These are phyloP conservation scores for Graphium sp. DNA, from an alignment of 2,329 filamentous ascomycete genomes.

Conservation along the genomic window DNA sequence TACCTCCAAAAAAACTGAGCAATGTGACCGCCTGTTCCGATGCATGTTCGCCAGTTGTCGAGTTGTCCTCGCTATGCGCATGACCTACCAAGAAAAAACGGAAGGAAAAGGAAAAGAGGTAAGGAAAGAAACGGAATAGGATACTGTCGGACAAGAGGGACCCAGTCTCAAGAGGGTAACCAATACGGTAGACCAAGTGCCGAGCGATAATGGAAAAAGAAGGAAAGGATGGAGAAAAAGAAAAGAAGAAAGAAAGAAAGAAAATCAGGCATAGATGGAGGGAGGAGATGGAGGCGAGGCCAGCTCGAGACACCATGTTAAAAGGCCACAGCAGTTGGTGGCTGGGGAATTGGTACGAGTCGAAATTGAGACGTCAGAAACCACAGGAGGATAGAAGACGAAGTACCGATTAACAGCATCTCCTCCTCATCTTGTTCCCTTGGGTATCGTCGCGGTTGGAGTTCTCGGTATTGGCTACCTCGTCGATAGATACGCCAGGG, in stretches of 20 bases:
- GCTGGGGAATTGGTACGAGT: no score
- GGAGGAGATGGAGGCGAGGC: no score
- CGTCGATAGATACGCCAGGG: constrained; percentile 30
- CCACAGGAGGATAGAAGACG: no score
- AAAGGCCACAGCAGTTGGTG: no score
- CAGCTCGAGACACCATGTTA: no score
- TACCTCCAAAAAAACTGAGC: no score
- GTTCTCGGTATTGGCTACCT: constrained; percentile 15
- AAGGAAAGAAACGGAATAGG: constrained; percentile 4
- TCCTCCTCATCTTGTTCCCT: constrained; percentile 8
- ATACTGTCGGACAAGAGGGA: not conserved
- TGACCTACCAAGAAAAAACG: not conserved
- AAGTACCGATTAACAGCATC: constrained; percentile 12
- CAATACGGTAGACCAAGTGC: not conserved
- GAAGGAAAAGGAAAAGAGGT: constrained; percentile 3
- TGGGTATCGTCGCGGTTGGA: constrained; percentile 8
- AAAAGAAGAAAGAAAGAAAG: constrained; percentile 1
- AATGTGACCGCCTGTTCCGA: no score
- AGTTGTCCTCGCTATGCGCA: no score
- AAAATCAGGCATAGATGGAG: constrained; percentile 1
- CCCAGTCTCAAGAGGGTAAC: not conserved
- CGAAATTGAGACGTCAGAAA: no score
- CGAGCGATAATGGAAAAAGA: not conserved
- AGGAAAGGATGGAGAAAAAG: not conserved
- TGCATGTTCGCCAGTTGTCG: no score